Evolutionary conservation across 805 yeast species (phyloP), one percentile per base, ranked within the genome.

Genomic region (Suhomyces pyralidae): DNA sequence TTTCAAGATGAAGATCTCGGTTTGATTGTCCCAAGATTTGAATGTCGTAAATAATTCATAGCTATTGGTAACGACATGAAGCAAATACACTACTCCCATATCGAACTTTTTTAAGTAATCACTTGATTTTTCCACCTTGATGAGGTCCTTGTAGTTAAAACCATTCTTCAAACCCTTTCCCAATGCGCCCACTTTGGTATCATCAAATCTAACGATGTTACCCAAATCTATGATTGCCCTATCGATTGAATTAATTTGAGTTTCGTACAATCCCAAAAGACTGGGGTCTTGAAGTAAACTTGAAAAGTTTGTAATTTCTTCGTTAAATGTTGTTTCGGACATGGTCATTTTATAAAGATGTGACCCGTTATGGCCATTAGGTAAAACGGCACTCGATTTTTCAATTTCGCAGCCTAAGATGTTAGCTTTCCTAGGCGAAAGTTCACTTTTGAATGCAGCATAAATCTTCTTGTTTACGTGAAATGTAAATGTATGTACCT

Each of bases 141-240:
- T 67, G 51, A 81, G 65, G 65, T 85, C 84, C 48, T 81, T 81
- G 51, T 81, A 63, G 12, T 86, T 82, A 67, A 96, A 96, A 0
- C 99, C 99, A 53, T 81, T 79, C 59, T 89, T 91, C 52, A 94
- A 71, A 26, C 97, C 96, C 61, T 80, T 82, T 7, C 97, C 96
- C 8, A 96, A 73, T 0, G 91, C 83, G 7, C 97, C 97, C n/a
- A 89, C 81, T 51, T 80, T 77, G 1, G 82, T 73, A 45, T 86
- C 85, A 56, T 84, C 89, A 57, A 92, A 86, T 14, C 77, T 77
- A 19, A 92, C 87, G 14, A 82, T 76, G 22, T 84, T 76, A 3
- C 99, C 98, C 15, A 94, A 71, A 30, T 86, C 86, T 57, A 94
- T 80, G 44, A 90, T 80, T 0, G 90, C 90, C 46, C 97, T 74